Evolutionary conservation across 345 rosid genomes (phyloP), one percentile per base, ranked within the genome.

Genomic region (Aquilaria sinensis): DNA sequence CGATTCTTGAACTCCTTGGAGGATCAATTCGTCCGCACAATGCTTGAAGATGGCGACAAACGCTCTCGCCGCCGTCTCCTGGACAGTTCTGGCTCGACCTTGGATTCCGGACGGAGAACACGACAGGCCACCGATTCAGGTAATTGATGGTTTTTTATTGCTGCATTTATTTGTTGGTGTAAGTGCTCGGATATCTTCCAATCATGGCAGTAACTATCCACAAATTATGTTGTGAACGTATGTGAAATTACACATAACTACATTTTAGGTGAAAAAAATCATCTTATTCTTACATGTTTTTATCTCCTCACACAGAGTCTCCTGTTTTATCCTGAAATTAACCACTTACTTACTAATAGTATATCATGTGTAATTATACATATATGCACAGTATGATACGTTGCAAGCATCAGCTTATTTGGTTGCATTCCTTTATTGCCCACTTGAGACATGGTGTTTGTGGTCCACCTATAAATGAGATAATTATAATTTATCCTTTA

Each of bases 31-130:
- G 80, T 79, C 63, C 72, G 71, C 8, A 73, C 74, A 64, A 65
- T 70, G 79, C 60, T 75, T 0, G 77, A 67, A 56, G 59, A 53
- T 37, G 67, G 64, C 63, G 45, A 33, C 56, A 68, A 67, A 15
- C 80, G 73, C n/a, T 79, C 75, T 13, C 77, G 72, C 53, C 79
- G 79, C 49, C 48, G 67, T 64, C 15, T 78, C 51, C 83, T 77
- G 14, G 79, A 78, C 64, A 72, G 67, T 58, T 75, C 71, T 3
- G 83, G 75, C 10, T 78, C 77, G 4, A 78, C 77, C 15, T 56
- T 69, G 5, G 79, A 75, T 52, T 75, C 48, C 34, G 63, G 14
- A 29, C 53, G 59, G 29, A 62, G 46, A 6, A 78, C 66, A 67
- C 66, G 47, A 10, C 63, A 53, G 31, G 45, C 61, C 49, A 32